Percentiles rank a stretch among this genome's conserved stretches.
Evolutionary conservation across 306 rosid species (phyloP).

Genomic region (Alnus rubra): DNA sequence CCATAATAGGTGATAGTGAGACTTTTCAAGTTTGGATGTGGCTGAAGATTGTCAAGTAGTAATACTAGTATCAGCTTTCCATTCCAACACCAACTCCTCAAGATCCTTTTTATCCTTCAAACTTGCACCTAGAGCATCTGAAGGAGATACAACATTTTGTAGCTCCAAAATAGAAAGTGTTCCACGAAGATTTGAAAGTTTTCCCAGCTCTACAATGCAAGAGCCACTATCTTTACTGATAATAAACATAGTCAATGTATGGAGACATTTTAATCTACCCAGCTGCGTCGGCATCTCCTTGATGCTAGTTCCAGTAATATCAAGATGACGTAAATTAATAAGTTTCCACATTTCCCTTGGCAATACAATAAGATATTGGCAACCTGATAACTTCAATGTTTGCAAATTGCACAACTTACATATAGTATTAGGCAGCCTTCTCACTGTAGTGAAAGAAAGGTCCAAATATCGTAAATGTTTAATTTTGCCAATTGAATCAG

Average conservation of each 20-base stretch:
- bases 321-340: constrained; percentile 29
- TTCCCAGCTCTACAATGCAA: constrained; percentile 10
- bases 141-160: constrained; percentile 9
- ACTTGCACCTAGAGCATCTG: constrained; percentile 11
- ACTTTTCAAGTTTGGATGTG: constrained; percentile 17
- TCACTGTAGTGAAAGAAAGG: constrained; percentile 15
- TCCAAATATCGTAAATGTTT: constrained; percentile 36
- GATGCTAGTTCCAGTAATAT: constrained; percentile 3
- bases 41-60: constrained; percentile 31
- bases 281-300: constrained; percentile 19
- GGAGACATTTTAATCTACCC: constrained; percentile 26
- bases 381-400: constrained; percentile 24
- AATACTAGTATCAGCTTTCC: neutral
- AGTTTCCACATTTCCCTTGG: constrained; percentile 25
- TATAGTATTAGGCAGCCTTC: constrained; percentile 25
- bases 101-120: constrained; percentile 10
- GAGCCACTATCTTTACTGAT: constrained; percentile 1
- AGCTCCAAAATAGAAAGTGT: constrained; percentile 9
- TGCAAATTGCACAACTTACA: constrained; percentile 36
- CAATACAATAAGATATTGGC: constrained; percentile 9
- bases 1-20: constrained; percentile 12
- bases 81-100: constrained; percentile 12
- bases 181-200: constrained; percentile 19
- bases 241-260: constrained; percentile 22
- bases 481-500: constrained; percentile 24